These are phyloP conservation scores for Climacium dendroides DNA, from an alignment of 225 moss, liverwort and hornwort species.

Conservation along the genomic window DNA sequence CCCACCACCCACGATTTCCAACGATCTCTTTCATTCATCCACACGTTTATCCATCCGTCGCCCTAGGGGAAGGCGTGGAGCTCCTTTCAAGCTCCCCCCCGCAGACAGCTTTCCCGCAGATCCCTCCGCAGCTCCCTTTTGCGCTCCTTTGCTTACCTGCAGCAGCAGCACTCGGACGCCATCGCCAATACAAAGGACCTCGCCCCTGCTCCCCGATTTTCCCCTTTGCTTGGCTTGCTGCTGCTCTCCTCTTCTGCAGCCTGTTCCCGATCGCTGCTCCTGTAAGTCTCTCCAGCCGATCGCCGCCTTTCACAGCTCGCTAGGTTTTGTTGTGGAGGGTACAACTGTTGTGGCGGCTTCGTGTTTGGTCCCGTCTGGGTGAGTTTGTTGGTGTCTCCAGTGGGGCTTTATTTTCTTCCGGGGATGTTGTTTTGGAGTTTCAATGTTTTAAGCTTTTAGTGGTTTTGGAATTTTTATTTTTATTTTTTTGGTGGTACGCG, in stretches of 20 bases:
- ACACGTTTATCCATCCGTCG: rapidly evolving
- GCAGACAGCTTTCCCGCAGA: conserved; percentile 30
- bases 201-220: not conserved
- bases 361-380: not conserved
- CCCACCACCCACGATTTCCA: not conserved
- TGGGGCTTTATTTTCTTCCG: not conserved
- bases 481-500: not conserved
- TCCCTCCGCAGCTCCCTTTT: conserved; percentile 13
- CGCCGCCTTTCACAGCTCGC: not conserved
- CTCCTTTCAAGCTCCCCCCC: not conserved
- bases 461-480: not conserved
- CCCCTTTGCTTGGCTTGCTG: not conserved
- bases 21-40: not conserved
- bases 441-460: not conserved
- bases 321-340: not conserved
- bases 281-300: conserved; percentile 22
- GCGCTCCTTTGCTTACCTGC: not conserved
- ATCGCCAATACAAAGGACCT: not conserved
- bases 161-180: not conserved
- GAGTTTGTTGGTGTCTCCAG: not conserved
- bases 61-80: not conserved
- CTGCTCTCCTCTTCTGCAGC: not conserved
- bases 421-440: not conserved
- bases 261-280: not conserved
- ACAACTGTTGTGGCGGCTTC: not conserved